Base-by-base conservation (phyloP, 1,139 yeast species). In the Arxiozyma slooffiae region DNA sequence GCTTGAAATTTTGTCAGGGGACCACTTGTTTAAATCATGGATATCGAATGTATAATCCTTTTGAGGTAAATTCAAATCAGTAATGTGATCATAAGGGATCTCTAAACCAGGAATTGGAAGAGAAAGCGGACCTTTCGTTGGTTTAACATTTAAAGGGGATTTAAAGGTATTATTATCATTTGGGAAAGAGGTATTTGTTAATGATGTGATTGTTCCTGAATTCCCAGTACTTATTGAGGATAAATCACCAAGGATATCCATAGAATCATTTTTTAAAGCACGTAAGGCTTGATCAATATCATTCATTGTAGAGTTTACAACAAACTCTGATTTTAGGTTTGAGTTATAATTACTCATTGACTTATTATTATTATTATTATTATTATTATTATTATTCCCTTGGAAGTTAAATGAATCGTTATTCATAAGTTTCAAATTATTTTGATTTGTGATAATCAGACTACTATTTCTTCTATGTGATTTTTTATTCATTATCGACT, bases 261-360 rank as follows among this genome's bases (percentile, higher is more conserved):
- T 41, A 1, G 66, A 56, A 36, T 65, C 69, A n/a, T 58, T 67
- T 58, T 76, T 76, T 50, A 90, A 69, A 61, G 87, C 96, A 51
- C 81, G 78, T 45, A 90, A 73, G 0, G 96, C 97, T 59, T 77
- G 82, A 63, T 90, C 97, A 38, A 89, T 87, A 59, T 90, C 96
- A 53, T 78, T 78, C 69, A 86, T 73, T 16, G 45, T 42, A 1
- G 95, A 85, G 49, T 76, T 77, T 51, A 76, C 74, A 20, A 80
- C 81, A 3, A 78, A 67, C 3, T 70, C 49, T 1, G 38, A 30
- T n/a, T n/a, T n/a, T n/a, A n/a, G n/a, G n/a, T n/a, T n/a, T n/a
- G n/a, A n/a, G 40, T 47, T 20, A 30, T 30, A 30, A 30, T 30
- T 30, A 30, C 4, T n/a, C 7, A 30, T 21, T 30, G 22, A 20